Conservation (phyloP, 2,329 filamentous ascomycete species). For the Diaporthe aspalathi region DNA sequence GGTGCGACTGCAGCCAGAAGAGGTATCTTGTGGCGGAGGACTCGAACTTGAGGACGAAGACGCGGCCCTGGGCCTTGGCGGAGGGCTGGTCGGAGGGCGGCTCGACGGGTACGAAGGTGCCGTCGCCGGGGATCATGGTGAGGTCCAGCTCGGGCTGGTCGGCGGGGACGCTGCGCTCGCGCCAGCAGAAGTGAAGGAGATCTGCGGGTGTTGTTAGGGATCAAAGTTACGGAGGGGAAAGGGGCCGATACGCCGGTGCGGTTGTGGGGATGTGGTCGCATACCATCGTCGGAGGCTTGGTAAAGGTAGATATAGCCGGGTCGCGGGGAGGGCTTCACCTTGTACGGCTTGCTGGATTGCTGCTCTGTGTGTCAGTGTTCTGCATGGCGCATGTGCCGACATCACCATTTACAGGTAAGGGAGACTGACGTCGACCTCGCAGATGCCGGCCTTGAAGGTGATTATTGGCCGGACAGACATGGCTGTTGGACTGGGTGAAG, state of each 20-base stretch:
- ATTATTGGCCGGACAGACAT: constrained; percentile 92
- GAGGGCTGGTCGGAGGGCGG: constrained; percentile 65
- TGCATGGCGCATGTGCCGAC: constrained; percentile 27
- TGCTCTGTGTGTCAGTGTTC: constrained; percentile 46
- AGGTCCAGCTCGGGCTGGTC: constrained; percentile 86
- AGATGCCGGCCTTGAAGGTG: constrained; percentile 95
- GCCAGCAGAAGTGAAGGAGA: constrained; percentile 97
- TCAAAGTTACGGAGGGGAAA: background rate
- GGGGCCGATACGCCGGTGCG: background rate
- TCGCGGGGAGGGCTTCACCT: constrained; percentile 77
- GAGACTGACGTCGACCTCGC: constrained; percentile 80
- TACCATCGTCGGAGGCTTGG: constrained; percentile 78
- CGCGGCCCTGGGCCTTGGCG: constrained; percentile 83
- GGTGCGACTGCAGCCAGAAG: constrained; percentile 96
- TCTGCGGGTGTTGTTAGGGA: constrained; percentile 61
- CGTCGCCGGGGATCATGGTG: constrained; percentile 92
- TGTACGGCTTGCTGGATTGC: constrained; percentile 70
- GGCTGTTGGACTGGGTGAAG: constrained; percentile 41
- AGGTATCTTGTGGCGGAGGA: constrained; percentile 92
- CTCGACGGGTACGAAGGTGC: constrained; percentile 86
- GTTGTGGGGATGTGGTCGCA: background rate
- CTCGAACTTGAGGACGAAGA: constrained; percentile 93
- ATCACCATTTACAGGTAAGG: constrained; percentile 29
- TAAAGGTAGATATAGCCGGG: constrained; percentile 94
- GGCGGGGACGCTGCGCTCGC: constrained; percentile 77